Percentiles rank a stretch among this genome's conserved stretches.
Evolutionary conservation across 202 grass and related monocot species (phyloP).

Genomic region (Eragrostis tef): DNA sequence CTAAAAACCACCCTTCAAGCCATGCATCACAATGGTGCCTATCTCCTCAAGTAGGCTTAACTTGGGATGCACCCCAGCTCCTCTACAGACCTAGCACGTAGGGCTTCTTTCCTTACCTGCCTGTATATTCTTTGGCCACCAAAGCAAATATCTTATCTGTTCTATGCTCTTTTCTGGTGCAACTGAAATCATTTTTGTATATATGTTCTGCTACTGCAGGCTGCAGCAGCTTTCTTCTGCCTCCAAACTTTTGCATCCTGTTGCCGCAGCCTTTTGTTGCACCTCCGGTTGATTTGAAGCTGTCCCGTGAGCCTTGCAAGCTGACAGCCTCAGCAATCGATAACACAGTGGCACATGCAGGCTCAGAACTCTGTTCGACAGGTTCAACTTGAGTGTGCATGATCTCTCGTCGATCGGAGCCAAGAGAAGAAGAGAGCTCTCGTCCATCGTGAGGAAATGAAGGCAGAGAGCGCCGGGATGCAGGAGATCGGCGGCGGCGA

Average conservation of each 20-base stretch:
- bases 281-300: constrained; percentile 31
- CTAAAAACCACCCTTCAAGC: constrained; percentile 36
- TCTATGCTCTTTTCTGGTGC: constrained; percentile 2
- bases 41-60: constrained; percentile 37
- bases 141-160: constrained; percentile 41
- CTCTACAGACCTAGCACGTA: constrained; percentile 20
- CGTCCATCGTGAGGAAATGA: neutral
- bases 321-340: constrained; percentile 2
- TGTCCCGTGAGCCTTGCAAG: neutral
- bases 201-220: constrained; percentile 12
- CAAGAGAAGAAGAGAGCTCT: neutral
- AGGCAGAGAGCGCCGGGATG: neutral
- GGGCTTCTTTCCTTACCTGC: constrained; percentile 50
- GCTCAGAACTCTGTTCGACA: neutral
- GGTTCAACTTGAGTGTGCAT: constrained; percentile 3
- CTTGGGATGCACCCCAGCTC: constrained; percentile 41
- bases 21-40: constrained; percentile 34
- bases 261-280: neutral
- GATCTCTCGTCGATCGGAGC: constrained; percentile 18
- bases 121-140: constrained; percentile 49
- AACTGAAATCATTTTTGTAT: constrained; percentile 37
- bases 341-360: constrained; percentile 11
- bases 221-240: constrained; percentile 47
- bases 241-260: constrained; percentile 32
- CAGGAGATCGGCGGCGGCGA: neutral